Conservation (phyloP, 768 basidiomycete genomes). For the Amanita molliuscula region DNA sequence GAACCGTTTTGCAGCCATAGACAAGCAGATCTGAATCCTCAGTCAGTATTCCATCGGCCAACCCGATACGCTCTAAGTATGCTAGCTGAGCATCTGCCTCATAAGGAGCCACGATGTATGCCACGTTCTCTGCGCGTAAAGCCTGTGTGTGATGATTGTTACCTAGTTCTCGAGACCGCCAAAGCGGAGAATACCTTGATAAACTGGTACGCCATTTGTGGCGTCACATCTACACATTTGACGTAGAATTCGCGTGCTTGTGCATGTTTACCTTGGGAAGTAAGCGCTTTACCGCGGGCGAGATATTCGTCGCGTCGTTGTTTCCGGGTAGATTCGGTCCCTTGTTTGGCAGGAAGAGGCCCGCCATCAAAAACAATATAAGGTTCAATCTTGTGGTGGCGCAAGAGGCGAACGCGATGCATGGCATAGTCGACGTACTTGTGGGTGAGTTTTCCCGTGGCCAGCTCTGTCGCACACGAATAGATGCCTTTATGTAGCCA, state of each 20-base stretch:
- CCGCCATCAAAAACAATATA: slow-evolving; percentile 97
- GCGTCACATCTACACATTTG: slow-evolving; percentile 91
- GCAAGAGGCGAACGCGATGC: slow-evolving; percentile 80
- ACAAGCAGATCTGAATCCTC: slow-evolving; percentile 98
- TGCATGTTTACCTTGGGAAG: slow-evolving; percentile 65
- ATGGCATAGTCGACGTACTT: slow-evolving; percentile 98
- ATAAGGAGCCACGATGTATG: slow-evolving; percentile 93
- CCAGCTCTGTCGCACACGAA: slow-evolving; percentile 84
- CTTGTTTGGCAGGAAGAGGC: slow-evolving; percentile 87
- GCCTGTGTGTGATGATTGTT: slow-evolving; percentile 42
- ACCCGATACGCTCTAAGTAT: slow-evolving; percentile 73
- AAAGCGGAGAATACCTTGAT: slow-evolving; percentile 63
- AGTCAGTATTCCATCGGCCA: slow-evolving; percentile 88
- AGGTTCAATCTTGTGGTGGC: slow-evolving; percentile 76
- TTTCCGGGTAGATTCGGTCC: slow-evolving; percentile 76
- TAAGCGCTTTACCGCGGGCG: slow-evolving; percentile 59
- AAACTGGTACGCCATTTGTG: slow-evolving; percentile 94
- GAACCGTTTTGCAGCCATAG: slow-evolving; percentile 86
- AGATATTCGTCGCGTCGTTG: slow-evolving; percentile 69
- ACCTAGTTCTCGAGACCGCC: slow-evolving; percentile 4
- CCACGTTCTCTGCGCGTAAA: slow-evolving; percentile 66
- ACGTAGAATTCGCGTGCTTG: slow-evolving; percentile 85
- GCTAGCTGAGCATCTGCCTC: slow-evolving; percentile 97
- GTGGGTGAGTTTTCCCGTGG: slow-evolving; percentile 70
- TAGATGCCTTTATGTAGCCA: slow-evolving; percentile 88